phyloP scores from a whole-genome alignment of 2,329 filamentous ascomycete species.

The Fusarium equiseti region DNA sequence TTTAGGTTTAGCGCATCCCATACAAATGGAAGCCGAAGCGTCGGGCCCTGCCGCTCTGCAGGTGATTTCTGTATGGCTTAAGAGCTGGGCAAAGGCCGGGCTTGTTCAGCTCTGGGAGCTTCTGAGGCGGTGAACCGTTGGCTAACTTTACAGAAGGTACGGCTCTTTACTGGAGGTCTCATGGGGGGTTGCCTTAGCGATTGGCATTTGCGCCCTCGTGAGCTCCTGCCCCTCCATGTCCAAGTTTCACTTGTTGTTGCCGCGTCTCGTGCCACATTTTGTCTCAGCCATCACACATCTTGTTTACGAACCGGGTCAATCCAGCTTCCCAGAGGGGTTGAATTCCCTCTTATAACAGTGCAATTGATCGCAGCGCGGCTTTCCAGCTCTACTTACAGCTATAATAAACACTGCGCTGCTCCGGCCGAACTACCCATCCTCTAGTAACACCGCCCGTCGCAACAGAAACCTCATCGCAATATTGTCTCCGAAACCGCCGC shows the following conservation, averaged over 20 bases:
- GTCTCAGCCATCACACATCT: constrained; percentile 13
- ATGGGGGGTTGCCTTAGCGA: constrained; percentile 34
- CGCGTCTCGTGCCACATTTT: constrained; percentile 32
- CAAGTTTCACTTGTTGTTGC: constrained; percentile 22
- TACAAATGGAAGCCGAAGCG: background rate
- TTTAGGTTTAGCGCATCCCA: constrained; percentile 16
- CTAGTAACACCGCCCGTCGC: background rate
- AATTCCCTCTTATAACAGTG: background rate
- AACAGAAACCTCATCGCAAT: constrained; percentile 1
- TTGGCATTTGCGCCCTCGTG: constrained; percentile 37
- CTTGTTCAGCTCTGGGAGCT: constrained; percentile 14
- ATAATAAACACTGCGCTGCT: constrained; percentile 9
- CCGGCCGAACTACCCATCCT: background rate
- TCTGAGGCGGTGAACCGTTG: constrained; percentile 31
- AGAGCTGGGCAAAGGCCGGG: constrained; percentile 1
- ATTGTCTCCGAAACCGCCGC: constrained; percentile 1
- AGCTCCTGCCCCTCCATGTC: constrained; percentile 33
- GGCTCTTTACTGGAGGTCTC: constrained; percentile 1
- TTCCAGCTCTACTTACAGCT: background rate
- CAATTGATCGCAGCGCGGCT: constrained; percentile 11
- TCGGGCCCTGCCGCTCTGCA: constrained; percentile 23
- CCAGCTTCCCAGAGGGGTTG: constrained; percentile 1
- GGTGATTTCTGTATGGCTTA: constrained; percentile 21
- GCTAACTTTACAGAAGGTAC: background rate
- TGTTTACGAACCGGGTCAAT: constrained; percentile 5